Evolutionary conservation across 805 yeast genomes (phyloP).

Genomic region (Henningerozyma blattae): DNA sequence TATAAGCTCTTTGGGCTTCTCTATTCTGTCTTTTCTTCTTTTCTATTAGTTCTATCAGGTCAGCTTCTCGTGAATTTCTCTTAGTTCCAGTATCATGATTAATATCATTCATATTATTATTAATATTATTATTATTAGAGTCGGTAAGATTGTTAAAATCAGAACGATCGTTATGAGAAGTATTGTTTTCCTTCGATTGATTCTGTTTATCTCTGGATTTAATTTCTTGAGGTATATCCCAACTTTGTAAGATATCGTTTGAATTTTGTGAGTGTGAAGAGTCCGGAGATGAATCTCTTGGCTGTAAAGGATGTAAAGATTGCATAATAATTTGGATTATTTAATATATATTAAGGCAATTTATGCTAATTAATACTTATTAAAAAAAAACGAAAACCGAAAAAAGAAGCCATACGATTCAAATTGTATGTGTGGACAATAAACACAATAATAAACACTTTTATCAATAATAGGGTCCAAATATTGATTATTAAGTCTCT

Average conservation of each 20-base stretch:
- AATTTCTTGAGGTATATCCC: background rate
- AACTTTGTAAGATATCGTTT: background rate
- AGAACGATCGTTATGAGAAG: background rate
- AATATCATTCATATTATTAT: background rate
- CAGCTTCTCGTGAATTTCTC: background rate
- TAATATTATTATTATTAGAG: background rate
- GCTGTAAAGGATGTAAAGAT: too few relatives aligned
- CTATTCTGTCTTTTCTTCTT: conserved; percentile 85
- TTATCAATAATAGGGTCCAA: too few relatives aligned
- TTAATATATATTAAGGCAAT: too few relatives aligned
- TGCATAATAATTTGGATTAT: too few relatives aligned
- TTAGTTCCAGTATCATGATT: background rate
- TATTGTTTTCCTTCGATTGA: background rate
- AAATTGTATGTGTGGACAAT: too few relatives aligned
- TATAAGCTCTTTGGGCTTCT: conserved; percentile 84
- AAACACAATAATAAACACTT: too few relatives aligned
- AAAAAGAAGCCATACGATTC: too few relatives aligned
- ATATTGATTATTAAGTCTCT: too few relatives aligned
- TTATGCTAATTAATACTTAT: too few relatives aligned
- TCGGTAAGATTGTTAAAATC: background rate
- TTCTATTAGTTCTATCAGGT: conserved; percentile 54
- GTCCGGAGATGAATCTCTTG: too few relatives aligned
- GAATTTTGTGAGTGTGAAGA: too few relatives aligned
- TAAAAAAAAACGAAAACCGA: too few relatives aligned
- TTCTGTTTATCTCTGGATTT: background rate